Base-by-base conservation (phyloP, 768 basidiomycete genomes). In the Suillus americanus region DNA sequence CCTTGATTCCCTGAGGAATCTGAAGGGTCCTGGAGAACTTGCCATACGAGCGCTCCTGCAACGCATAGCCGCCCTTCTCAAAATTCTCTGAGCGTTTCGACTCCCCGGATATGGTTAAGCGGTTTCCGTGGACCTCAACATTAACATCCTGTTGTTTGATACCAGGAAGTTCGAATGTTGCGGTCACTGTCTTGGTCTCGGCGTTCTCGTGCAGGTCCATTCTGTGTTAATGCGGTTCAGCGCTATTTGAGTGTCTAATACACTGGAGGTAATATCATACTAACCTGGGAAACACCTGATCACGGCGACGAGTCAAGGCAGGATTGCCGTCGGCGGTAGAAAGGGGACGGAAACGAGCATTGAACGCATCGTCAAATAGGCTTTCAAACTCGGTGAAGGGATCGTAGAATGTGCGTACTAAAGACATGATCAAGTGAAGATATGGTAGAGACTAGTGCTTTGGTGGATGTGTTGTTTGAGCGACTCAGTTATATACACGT, bases 121-220 rank as follows among this genome's bases (percentile, higher is more conserved):
- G 73, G 62, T 82, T 81, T 65, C 82, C 78, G 62, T 82, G 79
- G 7, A 86, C 69, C 62, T 87, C 85, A 67, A 89, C 80, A 54
- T 75, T 74, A 53, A 88, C 76, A 64, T 87, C 75, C 56, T 88
- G 82, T 37, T 83, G 82, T 63, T 76, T 76, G 41, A 87, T 38
- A 25, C 86, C 86, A 0, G 87, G 86, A 8, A 89, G 75, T 67
- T 89, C 86, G 69, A 88, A 85, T 10, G 79, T 73, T 51, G 86
- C 86, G 1, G 83, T 85, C 41, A 88, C 82, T 40, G 76, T 70
- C 68, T 85, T 84, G 28, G 72, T 74, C 28, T 82, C 77, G 1
- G 68, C 40, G 64, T 86, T 76, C 69, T 87, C 85, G 68, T 83
- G 83, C 14, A 86, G 72, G 66, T 87, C 84, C 81, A 87, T 82